phyloP scores from a whole-genome alignment of 2,329 filamentous ascomycete genomes.

The Albophoma yamanashiensis region DNA sequence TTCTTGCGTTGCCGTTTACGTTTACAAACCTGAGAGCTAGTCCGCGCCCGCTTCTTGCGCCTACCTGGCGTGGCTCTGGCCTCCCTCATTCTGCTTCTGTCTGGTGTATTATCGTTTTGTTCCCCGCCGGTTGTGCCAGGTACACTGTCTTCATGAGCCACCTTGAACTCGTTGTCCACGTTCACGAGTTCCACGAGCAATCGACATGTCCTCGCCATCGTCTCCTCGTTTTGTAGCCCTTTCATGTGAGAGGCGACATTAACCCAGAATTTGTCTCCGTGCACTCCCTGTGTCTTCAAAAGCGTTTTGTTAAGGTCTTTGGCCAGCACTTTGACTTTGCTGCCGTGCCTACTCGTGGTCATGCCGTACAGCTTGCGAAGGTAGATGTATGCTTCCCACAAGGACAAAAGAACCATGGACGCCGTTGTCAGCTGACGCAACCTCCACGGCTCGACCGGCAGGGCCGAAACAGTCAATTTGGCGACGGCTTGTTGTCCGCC shows the following conservation, averaged over 20 bases:
- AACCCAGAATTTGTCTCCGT: slow-evolving; percentile 74
- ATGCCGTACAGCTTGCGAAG: slow-evolving; percentile 74
- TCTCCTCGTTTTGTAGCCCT: slow-evolving; percentile 51
- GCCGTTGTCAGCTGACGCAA: slow-evolving; percentile 64
- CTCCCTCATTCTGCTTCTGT: slow-evolving; percentile 42
- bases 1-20: slow-evolving; percentile 41
- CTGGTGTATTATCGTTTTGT: no score
- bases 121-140: no score
- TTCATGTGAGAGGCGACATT: slow-evolving; percentile 57
- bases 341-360: slow-evolving; percentile 45
- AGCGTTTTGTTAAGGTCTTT: slow-evolving; percentile 77
- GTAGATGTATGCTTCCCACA: slow-evolving; percentile 80
- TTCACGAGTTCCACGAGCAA: slow-evolving; percentile 66
- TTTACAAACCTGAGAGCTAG: slow-evolving; percentile 37
- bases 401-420: slow-evolving; percentile 66
- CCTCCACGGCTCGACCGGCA: slow-evolving; percentile 40
- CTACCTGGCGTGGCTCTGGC: slow-evolving; percentile 36
- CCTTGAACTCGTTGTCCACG: slow-evolving; percentile 69
- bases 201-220: slow-evolving; percentile 67
- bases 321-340: slow-evolving; percentile 53
- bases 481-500: no score
- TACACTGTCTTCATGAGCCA: slow-evolving; percentile 52
- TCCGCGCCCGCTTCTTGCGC: slow-evolving; percentile 48
- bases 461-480: background rate
- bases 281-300: slow-evolving; percentile 63